These are phyloP conservation scores for Fusarium xylarioides DNA, from an alignment of 2,329 filamentous ascomycete genomes.

Conservation along the genomic window DNA sequence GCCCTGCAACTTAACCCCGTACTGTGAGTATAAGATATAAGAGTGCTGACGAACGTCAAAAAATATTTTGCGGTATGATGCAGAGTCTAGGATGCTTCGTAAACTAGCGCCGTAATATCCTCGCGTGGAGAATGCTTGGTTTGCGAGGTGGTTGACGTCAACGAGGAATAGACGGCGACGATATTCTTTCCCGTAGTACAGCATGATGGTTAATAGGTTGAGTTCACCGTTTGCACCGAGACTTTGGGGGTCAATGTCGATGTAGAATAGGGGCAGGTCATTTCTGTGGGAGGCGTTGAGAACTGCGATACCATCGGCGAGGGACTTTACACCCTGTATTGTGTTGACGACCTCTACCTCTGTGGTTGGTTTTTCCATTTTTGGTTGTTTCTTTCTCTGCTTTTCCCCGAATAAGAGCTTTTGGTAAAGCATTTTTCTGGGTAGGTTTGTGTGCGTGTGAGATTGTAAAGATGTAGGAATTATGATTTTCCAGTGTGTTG, in stretches of 20 bases:
- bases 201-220: neutral
- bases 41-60: neutral
- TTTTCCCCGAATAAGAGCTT: fast-evolving
- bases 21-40: neutral
- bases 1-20: neutral
- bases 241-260: neutral
- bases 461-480: neutral
- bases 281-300: neutral
- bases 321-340: neutral
- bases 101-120: neutral
- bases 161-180: neutral
- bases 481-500: no score
- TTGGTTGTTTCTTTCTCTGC: neutral
- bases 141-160: neutral
- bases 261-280: neutral
- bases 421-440: fast-evolving
- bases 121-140: neutral
- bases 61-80: neutral
- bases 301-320: neutral
- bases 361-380: fast-evolving
- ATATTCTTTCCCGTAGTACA: neutral
- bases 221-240: neutral
- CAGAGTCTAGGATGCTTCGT: neutral
- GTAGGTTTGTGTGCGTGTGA: fast-evolving
- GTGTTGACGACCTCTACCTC: neutral